These are phyloP conservation scores for Wickerhamiella kurtzmanii DNA, from an alignment of 805 yeast species.

Conservation along the genomic window DNA sequence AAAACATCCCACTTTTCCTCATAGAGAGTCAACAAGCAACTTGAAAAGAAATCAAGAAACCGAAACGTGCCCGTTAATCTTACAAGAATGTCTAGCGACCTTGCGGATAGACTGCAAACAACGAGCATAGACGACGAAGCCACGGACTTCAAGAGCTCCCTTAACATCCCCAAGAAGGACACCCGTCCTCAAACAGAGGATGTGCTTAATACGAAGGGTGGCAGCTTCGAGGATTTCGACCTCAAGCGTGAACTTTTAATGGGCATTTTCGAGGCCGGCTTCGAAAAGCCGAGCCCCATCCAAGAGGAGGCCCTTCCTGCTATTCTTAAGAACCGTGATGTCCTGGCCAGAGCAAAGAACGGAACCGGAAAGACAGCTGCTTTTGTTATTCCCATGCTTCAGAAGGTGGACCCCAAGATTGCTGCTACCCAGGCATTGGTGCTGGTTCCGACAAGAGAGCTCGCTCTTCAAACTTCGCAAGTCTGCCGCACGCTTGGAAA, in stretches of 20 bases:
- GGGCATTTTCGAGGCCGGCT: conserved; percentile 99
- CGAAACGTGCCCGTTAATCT: no score
- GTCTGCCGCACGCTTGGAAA: conserved; percentile 92
- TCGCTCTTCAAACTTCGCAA: conserved; percentile 94
- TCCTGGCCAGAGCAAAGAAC: conserved; percentile 93
- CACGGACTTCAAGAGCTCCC: conserved; percentile 59
- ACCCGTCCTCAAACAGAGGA: conserved; percentile 95
- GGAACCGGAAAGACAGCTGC: conserved; percentile 99
- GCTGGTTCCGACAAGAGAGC: conserved; percentile 93
- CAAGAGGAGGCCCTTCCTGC: conserved; percentile 96
- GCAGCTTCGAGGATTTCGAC: conserved; percentile 80
- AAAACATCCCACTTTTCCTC: no score
- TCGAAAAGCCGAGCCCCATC: conserved; percentile 94
- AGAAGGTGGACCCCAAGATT: conserved; percentile 70
- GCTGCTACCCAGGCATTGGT: conserved; percentile 83
- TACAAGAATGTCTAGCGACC: not conserved
- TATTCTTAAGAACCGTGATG: conserved; percentile 89
- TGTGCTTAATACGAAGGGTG: conserved; percentile 82
- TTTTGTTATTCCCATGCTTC: conserved; percentile 84
- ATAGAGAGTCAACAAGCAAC: no score
- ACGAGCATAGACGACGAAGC: not conserved
- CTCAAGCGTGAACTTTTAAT: conserved; percentile 84
- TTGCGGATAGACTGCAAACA: not conserved
- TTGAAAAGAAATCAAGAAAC: not conserved
- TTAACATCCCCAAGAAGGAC: conserved; percentile 72